Evolutionary conservation across 2,329 filamentous ascomycete genomes (phyloP).

Genomic region (Dryadomyces quercus-mongolicae): DNA sequence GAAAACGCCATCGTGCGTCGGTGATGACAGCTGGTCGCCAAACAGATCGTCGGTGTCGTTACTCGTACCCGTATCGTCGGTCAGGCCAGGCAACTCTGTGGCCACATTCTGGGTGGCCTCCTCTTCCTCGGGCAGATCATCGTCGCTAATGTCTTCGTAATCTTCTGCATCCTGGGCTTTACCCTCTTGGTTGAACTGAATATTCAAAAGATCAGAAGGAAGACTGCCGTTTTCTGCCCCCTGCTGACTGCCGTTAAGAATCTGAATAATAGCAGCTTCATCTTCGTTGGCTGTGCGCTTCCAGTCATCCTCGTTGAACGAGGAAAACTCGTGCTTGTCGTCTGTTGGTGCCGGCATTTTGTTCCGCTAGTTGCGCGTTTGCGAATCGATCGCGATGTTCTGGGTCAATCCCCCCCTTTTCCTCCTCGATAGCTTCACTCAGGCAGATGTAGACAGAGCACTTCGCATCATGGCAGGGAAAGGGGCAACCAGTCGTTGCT

Average conservation of each 20-base stretch:
- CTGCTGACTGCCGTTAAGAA: conserved; percentile 30
- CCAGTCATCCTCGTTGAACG: conserved; percentile 26
- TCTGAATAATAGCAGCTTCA: conserved; percentile 31
- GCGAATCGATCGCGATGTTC: not conserved
- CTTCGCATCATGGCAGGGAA: not conserved
- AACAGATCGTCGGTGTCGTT: conserved; percentile 57
- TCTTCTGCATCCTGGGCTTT: conserved; percentile 92
- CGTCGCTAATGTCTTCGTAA: conserved; percentile 83
- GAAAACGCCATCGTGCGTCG: conserved; percentile 22
- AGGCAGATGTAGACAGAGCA: not conserved
- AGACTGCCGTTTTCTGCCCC: conserved; percentile 20
- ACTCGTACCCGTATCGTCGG: conserved; percentile 47
- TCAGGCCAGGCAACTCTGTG: conserved; percentile 38
- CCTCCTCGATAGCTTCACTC: not conserved
- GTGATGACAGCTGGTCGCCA: conserved; percentile 44
- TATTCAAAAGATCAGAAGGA: conserved; percentile 28
- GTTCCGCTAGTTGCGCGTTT: not conserved
- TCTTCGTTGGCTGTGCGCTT: conserved; percentile 34
- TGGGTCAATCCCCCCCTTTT: not conserved
- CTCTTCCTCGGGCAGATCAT: conserved; percentile 77
- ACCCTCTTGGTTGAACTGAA: conserved; percentile 48
- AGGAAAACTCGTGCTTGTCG: conserved; percentile 14
- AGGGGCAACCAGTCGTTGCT: not conserved
- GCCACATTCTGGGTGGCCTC: conserved; percentile 25
- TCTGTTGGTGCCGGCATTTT: conserved; percentile 6